A percentile compares a stretch with the other conserved stretches of the same genome.
These are phyloP conservation scores for Rheum nobile DNA, from an alignment of 148 eudicot species.

Conservation along the genomic window DNA sequence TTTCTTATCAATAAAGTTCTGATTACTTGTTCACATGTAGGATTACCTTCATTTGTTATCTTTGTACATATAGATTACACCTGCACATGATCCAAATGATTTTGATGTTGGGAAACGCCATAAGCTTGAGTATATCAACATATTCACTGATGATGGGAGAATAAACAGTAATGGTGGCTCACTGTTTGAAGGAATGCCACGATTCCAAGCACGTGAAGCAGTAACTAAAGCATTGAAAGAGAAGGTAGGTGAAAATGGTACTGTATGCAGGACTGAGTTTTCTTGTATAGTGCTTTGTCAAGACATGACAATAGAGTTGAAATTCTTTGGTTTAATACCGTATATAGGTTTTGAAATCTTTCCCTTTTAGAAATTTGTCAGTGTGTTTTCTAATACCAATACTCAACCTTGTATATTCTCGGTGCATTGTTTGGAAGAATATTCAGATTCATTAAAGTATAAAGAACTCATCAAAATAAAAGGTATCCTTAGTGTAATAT, in stretches of 20 bases:
- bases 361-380: not conserved
- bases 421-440: not conserved
- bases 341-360: not conserved
- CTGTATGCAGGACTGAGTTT: not conserved
- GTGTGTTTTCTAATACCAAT: not conserved
- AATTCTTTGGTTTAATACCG: not conserved
- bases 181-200: slow-evolving; percentile 65
- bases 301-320: not conserved
- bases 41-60: not conserved
- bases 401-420: not conserved
- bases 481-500: not conserved
- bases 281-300: not conserved
- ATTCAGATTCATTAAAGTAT: not conserved
- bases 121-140: slow-evolving; percentile 66
- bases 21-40: not conserved
- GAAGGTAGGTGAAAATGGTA: slow-evolving; percentile 35
- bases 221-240: slow-evolving; percentile 53
- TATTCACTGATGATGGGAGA: slow-evolving; percentile 84
- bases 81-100: slow-evolving; percentile 97
- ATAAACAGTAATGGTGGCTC: slow-evolving; percentile 76
- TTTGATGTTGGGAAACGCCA: slow-evolving; percentile 93
- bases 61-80: slow-evolving; percentile 58
- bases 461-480: not conserved
- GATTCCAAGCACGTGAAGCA: slow-evolving; percentile 72
- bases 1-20: not conserved